A percentile compares a stretch with the other conserved stretches of the same genome.
Evolutionary conservation across 1,139 yeast genomes (phyloP).

Genomic region (Saccharomyces hybrid): DNA sequence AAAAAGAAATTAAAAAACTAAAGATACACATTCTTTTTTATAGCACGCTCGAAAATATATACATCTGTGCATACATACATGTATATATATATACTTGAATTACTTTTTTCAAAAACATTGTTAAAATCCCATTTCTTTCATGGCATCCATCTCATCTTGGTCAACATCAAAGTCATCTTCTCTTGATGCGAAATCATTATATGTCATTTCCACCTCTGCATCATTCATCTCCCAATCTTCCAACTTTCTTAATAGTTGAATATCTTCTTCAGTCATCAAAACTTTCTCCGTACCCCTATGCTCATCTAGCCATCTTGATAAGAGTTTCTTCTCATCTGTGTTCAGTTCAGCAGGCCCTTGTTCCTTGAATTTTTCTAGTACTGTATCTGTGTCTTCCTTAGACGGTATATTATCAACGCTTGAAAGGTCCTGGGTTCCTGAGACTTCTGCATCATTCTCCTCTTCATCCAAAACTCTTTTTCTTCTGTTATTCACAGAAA

Average conservation of each 20-base stretch:
- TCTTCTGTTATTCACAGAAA: slow-evolving; percentile 1
- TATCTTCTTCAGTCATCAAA: slow-evolving; percentile 5
- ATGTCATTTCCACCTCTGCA: neutral
- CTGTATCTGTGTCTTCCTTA: neutral
- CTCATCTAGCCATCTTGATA: slow-evolving; percentile 4
- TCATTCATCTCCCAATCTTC: slow-evolving; percentile 4
- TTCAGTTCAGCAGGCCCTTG: slow-evolving; percentile 1
- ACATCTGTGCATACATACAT: neutral
- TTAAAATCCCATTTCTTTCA: slow-evolving; percentile 22
- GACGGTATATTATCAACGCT: neutral
- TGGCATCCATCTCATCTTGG: slow-evolving; percentile 23
- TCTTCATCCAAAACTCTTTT: neutral
- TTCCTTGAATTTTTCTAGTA: neutral
- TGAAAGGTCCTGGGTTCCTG: neutral
- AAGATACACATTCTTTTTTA: neutral
- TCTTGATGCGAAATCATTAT: neutral
- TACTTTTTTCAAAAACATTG: neutral
- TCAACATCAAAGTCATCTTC: slow-evolving; percentile 12
- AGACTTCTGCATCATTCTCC: neutral
- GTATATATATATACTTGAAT: neutral
- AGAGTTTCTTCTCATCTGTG: neutral
- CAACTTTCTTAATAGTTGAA: slow-evolving; percentile 7
- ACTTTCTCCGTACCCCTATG: slow-evolving; percentile 2
- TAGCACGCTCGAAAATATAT: neutral
- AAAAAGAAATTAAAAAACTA: neutral